A percentile compares a stretch with the other conserved stretches of the same genome.
Conservation (phyloP, 441 rosid genomes). For the Gossypium davidsonii region DNA sequence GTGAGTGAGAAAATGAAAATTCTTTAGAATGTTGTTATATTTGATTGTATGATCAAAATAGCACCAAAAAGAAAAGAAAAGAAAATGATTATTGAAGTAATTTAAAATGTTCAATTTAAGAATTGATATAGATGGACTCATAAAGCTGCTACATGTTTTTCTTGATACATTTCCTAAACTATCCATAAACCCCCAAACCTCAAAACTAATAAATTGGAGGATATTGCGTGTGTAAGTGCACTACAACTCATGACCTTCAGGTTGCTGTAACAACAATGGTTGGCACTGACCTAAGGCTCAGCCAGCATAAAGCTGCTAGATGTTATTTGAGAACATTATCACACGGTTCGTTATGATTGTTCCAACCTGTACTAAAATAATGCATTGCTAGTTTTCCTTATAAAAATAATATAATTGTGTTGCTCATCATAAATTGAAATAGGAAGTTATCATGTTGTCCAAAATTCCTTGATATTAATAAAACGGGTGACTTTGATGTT, state of each 20-base stretch:
- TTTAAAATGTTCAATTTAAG: not conserved
- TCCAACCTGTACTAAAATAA: not conserved
- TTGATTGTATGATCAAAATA: not conserved
- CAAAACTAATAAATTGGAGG: too few species aligned
- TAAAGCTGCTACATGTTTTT: not conserved
- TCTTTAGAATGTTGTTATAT: not conserved
- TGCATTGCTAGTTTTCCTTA: not conserved
- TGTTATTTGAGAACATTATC: not conserved
- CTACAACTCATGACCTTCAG: too few species aligned
- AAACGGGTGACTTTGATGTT: not conserved
- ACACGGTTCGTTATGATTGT: not conserved
- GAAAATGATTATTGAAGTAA: not conserved
- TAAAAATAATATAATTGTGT: not conserved
- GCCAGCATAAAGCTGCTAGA: not conserved
- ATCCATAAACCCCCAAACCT: too few species aligned
- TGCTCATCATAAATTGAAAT: not conserved
- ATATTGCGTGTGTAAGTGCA: too few species aligned
- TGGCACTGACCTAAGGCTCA: too few species aligned
- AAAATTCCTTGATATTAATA: not conserved
- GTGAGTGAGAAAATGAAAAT: not conserved
- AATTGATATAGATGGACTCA: not conserved
- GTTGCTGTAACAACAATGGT: too few species aligned
- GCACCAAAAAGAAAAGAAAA: not conserved
- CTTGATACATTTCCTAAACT: too few species aligned
- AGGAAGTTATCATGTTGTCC: not conserved